Percentiles rank a stretch among this genome's conserved stretches.
phyloP scores from a whole-genome alignment of 2,329 filamentous ascomycete species.

The Colletotrichum nymphaeae region DNA sequence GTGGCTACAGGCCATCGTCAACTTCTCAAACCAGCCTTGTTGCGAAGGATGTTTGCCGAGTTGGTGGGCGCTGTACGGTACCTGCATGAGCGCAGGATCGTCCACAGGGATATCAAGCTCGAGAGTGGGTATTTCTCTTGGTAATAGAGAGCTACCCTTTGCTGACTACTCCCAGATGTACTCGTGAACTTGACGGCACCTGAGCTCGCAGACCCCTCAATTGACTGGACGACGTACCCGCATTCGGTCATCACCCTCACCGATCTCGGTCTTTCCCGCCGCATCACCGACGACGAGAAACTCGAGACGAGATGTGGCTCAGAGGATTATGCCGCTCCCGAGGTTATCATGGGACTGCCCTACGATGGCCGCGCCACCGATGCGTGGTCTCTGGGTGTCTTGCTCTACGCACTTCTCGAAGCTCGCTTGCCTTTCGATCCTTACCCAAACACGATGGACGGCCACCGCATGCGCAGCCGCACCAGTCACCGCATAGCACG shows the following conservation, averaged over 20 bases:
- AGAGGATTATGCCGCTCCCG: conserved; percentile 96
- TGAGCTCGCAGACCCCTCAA: conserved; percentile 71
- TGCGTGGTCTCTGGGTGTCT: conserved; percentile 93
- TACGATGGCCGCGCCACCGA: conserved; percentile 95
- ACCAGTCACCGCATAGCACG: conserved; percentile 95
- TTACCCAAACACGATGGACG: conserved; percentile 81
- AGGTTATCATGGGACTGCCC: conserved; percentile 93
- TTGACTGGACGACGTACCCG: conserved; percentile 81
- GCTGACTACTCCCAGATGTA: conserved; percentile 71
- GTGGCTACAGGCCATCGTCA: conserved; percentile 80
- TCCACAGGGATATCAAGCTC: conserved; percentile 97
- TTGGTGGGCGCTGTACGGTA: conserved; percentile 87
- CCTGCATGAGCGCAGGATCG: conserved; percentile 85
- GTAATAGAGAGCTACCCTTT: background rate
- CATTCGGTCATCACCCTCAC: conserved; percentile 89
- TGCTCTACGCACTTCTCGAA: conserved; percentile 94
- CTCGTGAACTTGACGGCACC: conserved; percentile 84
- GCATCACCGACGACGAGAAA: conserved; percentile 86
- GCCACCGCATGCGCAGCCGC: conserved; percentile 79
- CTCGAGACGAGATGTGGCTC: conserved; percentile 95
- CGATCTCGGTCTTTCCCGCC: conserved; percentile 89
- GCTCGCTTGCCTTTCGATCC: conserved; percentile 94
- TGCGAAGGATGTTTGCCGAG: conserved; percentile 91
- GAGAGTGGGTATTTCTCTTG: conserved; percentile 74
- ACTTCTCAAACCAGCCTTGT: conserved; percentile 73